Evolutionary conservation across 2,329 filamentous ascomycete genomes (phyloP).

Genomic region (Shiraia sp.): DNA sequence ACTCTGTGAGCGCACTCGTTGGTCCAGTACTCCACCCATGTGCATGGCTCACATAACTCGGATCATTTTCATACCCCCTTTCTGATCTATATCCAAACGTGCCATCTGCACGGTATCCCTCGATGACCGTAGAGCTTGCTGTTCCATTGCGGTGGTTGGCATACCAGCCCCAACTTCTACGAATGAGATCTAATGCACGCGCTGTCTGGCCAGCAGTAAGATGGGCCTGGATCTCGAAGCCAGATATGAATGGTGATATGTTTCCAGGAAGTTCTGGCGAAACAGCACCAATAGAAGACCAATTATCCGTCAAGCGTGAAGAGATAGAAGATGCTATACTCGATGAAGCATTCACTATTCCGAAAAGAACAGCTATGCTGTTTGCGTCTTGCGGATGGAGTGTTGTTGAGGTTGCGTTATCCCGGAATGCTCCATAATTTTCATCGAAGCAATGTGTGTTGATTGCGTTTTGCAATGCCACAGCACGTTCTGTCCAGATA

Average conservation of each 20-base stretch:
- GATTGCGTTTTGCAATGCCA: constrained; percentile 24
- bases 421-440: constrained; percentile 39
- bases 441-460: constrained; percentile 31
- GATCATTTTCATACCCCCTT: constrained; percentile 57
- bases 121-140: constrained; percentile 60
- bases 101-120: constrained; percentile 61
- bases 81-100: constrained; percentile 61
- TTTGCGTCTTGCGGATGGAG: constrained; percentile 59
- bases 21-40: constrained; percentile 49
- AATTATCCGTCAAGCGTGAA: constrained; percentile 53
- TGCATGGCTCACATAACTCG: constrained; percentile 48
- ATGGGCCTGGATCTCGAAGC: constrained; percentile 63
- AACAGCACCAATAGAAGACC: constrained; percentile 60
- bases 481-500: constrained; percentile 14
- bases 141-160: constrained; percentile 62
- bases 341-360: constrained; percentile 43
- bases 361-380: constrained; percentile 58
- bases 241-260: constrained; percentile 62
- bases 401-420: constrained; percentile 43
- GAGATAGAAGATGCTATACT: constrained; percentile 49
- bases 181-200: constrained; percentile 61
- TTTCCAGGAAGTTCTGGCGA: constrained; percentile 62
- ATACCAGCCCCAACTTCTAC: constrained; percentile 64
- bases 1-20: constrained; percentile 43
- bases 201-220: constrained; percentile 52